A percentile compares a stretch with the other conserved stretches of the same genome.
Evolutionary conservation across 1,284 basidiomycete genomes (phyloP).

Genomic region (Boletellus deceptivus): DNA sequence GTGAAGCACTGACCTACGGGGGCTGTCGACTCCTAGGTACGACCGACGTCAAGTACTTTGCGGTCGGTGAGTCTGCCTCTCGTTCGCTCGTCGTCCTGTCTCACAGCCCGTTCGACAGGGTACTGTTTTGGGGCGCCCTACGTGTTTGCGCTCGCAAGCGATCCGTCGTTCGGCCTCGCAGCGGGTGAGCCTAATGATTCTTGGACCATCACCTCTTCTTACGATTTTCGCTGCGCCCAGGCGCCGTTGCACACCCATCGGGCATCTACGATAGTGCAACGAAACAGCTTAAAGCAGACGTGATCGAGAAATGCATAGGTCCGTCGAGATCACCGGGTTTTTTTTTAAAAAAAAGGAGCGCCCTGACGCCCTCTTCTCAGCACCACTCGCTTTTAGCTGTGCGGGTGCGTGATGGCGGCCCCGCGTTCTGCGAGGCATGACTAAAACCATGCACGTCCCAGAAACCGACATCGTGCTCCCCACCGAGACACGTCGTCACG

Average conservation of each 20-base stretch:
- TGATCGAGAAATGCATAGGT: slow-evolving; percentile 50
- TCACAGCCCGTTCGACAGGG: slow-evolving; percentile 33
- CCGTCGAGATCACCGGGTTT: slow-evolving; percentile 15
- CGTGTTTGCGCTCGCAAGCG: slow-evolving; percentile 44
- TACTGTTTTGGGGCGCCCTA: slow-evolving; percentile 61
- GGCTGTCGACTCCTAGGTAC: slow-evolving; percentile 15
- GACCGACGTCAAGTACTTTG: slow-evolving; percentile 35
- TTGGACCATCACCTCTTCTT: too few species aligned
- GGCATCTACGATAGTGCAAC: slow-evolving; percentile 7
- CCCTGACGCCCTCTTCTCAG: slow-evolving; percentile 30
- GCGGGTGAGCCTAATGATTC: slow-evolving; percentile 38
- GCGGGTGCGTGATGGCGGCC: slow-evolving; percentile 40
- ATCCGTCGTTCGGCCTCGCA: slow-evolving; percentile 38
- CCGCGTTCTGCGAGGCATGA: too few species aligned
- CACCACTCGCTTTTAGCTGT: slow-evolving; percentile 51
- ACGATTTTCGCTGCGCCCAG: slow-evolving; percentile 24
- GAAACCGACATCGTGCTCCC: slow-evolving; percentile 29
- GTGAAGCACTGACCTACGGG: background rate
- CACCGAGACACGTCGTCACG: slow-evolving; percentile 22
- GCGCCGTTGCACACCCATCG: slow-evolving; percentile 56
- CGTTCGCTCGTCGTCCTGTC: background rate
- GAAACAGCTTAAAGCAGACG: slow-evolving; percentile 43
- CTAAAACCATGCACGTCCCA: background rate
- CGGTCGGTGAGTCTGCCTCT: slow-evolving; percentile 33
- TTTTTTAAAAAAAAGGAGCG: too few species aligned